phyloP scores from a whole-genome alignment of 345 rosid genomes.

The Dimocarpus longan region DNA sequence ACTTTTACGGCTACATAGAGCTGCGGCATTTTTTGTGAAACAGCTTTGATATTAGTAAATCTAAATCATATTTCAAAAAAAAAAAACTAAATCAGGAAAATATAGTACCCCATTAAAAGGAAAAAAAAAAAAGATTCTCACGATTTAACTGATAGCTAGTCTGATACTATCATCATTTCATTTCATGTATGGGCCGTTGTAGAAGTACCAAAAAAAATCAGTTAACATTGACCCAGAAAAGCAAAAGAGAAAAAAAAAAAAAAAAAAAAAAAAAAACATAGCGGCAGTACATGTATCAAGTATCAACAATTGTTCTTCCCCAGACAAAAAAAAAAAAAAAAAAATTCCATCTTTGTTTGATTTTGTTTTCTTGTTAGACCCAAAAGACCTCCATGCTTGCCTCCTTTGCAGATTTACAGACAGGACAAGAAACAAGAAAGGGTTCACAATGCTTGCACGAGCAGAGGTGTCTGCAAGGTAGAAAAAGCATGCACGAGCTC shows the following conservation, averaged over 20 bases:
- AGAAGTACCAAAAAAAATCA: background rate
- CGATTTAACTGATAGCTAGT: background rate
- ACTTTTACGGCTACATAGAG: slow-evolving; percentile 17
- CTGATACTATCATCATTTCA: slow-evolving; percentile 14
- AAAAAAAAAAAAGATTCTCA: background rate
- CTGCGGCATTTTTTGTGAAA: background rate
- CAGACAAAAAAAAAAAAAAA: too few species aligned
- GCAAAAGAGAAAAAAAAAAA: background rate
- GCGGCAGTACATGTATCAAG: slow-evolving; percentile 4
- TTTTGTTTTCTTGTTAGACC: slow-evolving; percentile 17
- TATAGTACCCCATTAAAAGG: background rate
- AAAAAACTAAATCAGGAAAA: slow-evolving; percentile 19
- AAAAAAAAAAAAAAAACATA: background rate
- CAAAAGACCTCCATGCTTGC: slow-evolving; percentile 57
- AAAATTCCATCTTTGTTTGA: background rate
- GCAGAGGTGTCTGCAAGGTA: slow-evolving; percentile 70
- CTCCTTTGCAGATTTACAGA: slow-evolving; percentile 53
- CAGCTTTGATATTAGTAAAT: too few species aligned
- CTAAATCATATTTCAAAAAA: too few species aligned
- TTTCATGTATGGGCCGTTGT: background rate
- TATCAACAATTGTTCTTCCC: slow-evolving; percentile 7
- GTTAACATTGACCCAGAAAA: too few species aligned
- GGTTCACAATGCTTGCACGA: slow-evolving; percentile 58
- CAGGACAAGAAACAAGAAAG: slow-evolving; percentile 53
- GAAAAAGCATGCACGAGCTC: slow-evolving; percentile 48